Evolutionary conservation across 192 early-diverging fungal genomes (phyloP).

Genomic region (Gaertneriomyces semiglobifer): DNA sequence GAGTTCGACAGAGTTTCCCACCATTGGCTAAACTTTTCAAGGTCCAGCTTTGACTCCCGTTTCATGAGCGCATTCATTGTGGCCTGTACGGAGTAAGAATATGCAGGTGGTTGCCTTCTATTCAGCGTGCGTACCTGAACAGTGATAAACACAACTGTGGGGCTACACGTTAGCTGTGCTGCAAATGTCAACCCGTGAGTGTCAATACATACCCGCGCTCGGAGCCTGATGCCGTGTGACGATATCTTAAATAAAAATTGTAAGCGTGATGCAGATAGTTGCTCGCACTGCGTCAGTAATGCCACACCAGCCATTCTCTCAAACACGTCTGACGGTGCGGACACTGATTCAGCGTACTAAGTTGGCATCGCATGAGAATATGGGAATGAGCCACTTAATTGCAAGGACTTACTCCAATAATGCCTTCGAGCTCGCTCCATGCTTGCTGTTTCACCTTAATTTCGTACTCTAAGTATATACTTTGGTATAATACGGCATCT

Average conservation of each 20-base stretch:
- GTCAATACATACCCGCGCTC: slow-evolving; percentile 7
- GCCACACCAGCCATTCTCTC: slow-evolving; percentile 31
- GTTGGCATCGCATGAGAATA: background rate
- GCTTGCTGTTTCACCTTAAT: slow-evolving; percentile 13
- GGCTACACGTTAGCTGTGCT: background rate
- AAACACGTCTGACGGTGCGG: slow-evolving; percentile 16
- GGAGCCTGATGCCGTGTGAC: slow-evolving; percentile 23
- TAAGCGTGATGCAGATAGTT: background rate
- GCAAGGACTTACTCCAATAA: slow-evolving; percentile 13
- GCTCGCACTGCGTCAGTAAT: background rate
- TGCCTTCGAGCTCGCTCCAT: slow-evolving; percentile 15
- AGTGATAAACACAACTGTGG: slow-evolving; percentile 25
- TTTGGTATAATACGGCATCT: slow-evolving; percentile 22
- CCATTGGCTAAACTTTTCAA: slow-evolving; percentile 33
- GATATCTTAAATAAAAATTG: slow-evolving; percentile 14
- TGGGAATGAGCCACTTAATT: background rate
- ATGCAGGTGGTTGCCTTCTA: background rate
- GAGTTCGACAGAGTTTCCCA: background rate
- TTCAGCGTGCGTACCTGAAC: slow-evolving; percentile 1
- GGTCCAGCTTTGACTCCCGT: slow-evolving; percentile 16
- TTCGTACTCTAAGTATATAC: slow-evolving; percentile 26
- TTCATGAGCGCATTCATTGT: slow-evolving; percentile 21
- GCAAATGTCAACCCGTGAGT: background rate
- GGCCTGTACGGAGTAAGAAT: background rate
- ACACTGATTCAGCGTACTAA: slow-evolving; percentile 24